Percentiles rank a stretch among this genome's conserved stretches.
phyloP scores from a whole-genome alignment of 1,284 basidiomycete genomes.

The Ustilago sp. region DNA sequence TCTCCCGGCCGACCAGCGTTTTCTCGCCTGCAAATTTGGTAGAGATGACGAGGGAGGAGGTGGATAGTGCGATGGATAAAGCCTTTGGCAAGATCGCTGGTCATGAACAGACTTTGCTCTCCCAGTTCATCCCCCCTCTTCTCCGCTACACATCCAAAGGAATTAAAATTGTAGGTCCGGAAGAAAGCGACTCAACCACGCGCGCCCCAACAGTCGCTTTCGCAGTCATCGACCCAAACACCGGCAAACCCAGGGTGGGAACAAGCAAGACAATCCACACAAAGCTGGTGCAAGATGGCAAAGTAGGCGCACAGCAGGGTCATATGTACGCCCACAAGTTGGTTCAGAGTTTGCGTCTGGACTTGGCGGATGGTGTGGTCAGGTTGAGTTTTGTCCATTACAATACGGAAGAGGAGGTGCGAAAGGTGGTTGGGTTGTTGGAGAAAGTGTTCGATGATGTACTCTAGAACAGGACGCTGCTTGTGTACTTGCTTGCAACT shows the following conservation, averaged over 20 bases:
- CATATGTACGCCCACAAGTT: conserved; percentile 83
- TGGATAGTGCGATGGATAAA: conserved; percentile 56
- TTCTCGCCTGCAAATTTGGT: not conserved
- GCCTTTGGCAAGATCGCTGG: conserved; percentile 68
- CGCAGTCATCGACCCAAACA: conserved; percentile 72
- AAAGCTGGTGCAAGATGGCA: conserved; percentile 72
- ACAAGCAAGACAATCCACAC: conserved; percentile 76
- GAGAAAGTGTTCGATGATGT: conserved; percentile 70
- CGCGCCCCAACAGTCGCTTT: conserved; percentile 80
- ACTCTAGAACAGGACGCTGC: not conserved
- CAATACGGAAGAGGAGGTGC: conserved; percentile 80
- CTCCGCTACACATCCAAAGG: conserved; percentile 71
- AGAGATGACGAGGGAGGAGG: not conserved
- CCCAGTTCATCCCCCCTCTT: conserved; percentile 72
- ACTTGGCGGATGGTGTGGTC: conserved; percentile 75
- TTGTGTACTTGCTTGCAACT: no score
- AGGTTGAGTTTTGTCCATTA: conserved; percentile 84
- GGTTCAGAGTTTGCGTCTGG: conserved; percentile 71
- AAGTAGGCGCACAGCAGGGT: conserved; percentile 80
- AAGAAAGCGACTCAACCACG: conserved; percentile 57
- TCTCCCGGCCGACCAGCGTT: not conserved
- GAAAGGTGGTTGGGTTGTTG: conserved; percentile 73
- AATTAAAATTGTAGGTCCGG: conserved; percentile 76
- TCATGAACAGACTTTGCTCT: conserved; percentile 73
- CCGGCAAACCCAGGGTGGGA: conserved; percentile 69